Percentiles rank a stretch among this genome's conserved stretches.
phyloP scores from a whole-genome alignment of 2,329 filamentous ascomycete genomes.

The Bipolaris gigantea region DNA sequence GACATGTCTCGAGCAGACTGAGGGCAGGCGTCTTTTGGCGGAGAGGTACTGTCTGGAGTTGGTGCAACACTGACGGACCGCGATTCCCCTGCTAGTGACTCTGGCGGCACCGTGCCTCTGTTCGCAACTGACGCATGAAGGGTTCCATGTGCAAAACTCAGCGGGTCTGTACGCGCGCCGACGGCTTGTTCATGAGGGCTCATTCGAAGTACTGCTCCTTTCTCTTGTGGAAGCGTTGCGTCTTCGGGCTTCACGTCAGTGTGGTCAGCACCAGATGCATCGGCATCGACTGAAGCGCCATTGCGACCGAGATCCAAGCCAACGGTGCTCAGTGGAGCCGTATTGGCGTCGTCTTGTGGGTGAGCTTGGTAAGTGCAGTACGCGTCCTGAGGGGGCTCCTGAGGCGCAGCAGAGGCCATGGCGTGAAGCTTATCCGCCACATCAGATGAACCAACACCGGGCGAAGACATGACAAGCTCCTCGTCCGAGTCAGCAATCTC shows the following conservation, averaged over 20 bases:
- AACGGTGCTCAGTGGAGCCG: slow-evolving; percentile 7
- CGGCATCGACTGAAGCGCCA: slow-evolving; percentile 15
- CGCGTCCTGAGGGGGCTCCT: slow-evolving; percentile 26
- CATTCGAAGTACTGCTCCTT: neutral
- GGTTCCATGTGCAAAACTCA: neutral
- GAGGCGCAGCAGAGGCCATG: slow-evolving; percentile 12
- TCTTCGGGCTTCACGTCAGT: slow-evolving; percentile 13
- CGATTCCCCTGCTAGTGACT: neutral
- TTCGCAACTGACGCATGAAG: neutral
- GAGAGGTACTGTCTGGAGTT: neutral
- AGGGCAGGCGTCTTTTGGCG: neutral
- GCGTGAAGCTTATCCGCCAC: slow-evolving; percentile 27
- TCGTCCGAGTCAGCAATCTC: slow-evolving; percentile 42
- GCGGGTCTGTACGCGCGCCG: neutral
- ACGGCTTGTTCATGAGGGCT: neutral
- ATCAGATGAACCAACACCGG: slow-evolving; percentile 15
- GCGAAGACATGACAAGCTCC: slow-evolving; percentile 37
- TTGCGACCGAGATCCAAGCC: slow-evolving; percentile 17
- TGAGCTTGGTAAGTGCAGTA: slow-evolving; percentile 18
- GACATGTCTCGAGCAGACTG: neutral
- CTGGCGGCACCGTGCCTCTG: neutral
- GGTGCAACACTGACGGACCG: neutral
- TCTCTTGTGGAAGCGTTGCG: neutral
- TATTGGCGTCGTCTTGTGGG: slow-evolving; percentile 11
- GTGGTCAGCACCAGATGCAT: slow-evolving; percentile 8